Base-by-base conservation (phyloP, 1,284 basidiomycete genomes). In the Schizophyllum amplum region DNA sequence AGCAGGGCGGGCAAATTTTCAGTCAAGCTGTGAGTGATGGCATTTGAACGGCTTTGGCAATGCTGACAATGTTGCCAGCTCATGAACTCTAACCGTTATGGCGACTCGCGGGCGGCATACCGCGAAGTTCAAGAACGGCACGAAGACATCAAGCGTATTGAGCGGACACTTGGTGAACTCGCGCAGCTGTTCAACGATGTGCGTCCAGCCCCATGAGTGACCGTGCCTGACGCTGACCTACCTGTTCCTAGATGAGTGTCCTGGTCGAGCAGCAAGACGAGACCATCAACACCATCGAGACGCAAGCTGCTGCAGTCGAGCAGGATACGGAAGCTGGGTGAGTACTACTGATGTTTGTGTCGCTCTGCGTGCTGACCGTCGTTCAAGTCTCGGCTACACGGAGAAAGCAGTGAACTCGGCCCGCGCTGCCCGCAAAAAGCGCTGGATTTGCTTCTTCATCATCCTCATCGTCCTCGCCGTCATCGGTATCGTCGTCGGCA, bases 71-170 rank as follows among this genome's bases (percentile, higher is more conserved):
- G 42, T 27, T 42, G 55, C 7, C 66, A 94, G 92, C 79, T 96
- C 62, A 80, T 95, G 77, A 92, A 86, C 74, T 93, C 92, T 42
- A 94, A 91, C 71, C 87, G 94, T 42, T 92, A 93, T 66, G 93
- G 89, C 55, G 90, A 93, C 66, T 94, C 96, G 26, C 83, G 89
- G 59, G 89, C 87, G 15, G 95, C 95, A 1, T 95, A 96, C 72
- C 85, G 89, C 55, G 96, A 98, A 71, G 96, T 98, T 23, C 95
- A 98, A 75, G 91, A 92, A 68, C 87, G 97, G 58, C 94, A 98
- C 68, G 90, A 91, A 69, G 96, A 99, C 65, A 92, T 99, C 69
- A 88, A 92, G 70, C 88, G 90, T 63, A 98, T 99, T 67, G 95
- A 98, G 71, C 82, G 82, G 72, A 98, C 94, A 6, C 77, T 99